Evolutionary conservation across 495 filamentous ascomycete genomes (phyloP), one percentile per base, ranked within the genome.

Genomic region (Podospora fimiseda): DNA sequence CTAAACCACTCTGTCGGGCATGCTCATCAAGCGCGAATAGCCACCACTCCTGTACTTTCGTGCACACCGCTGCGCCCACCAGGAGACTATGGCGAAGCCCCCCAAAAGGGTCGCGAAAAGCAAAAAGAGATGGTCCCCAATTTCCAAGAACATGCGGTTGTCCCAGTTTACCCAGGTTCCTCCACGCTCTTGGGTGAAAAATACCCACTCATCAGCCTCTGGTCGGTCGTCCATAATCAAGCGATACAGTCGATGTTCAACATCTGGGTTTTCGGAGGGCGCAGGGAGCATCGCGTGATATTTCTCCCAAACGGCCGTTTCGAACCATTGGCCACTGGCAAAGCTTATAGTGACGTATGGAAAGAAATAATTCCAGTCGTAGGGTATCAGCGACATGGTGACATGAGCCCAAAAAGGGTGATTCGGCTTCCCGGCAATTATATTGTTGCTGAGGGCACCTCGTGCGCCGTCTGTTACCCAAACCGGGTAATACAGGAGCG

Each of bases 271-370:
- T 1, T 43, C 48, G 21, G 30, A 43, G 16, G 44, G 46, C 14
- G 19, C 37, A 1, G 63, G 60, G 7, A 64, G 51, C 43, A 62
- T 30, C 1, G 30, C 7, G 57, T 69, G 63, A 56, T 89, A 90
- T 61, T 88, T 75, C 64, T 88, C 84, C 90, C 89, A 95, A 49
- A 95, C 80, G 24, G 91, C 83, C 38, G 83, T 88, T 51, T 90
- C 72, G 70, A 92, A 95, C 52, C 93, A 74, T 18, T 90, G 90
- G 9, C 90, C 90, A 9, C 88, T 93, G 15, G 81, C 80, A 58
- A 86, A 91, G 86, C 91, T 95, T 56, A 95, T 86, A 16, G 88
- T 92, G 54, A 93, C 85, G 66, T 93, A 95, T 0, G 90, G 88
- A 37, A 93, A 75, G 33, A 81, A 66, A 86, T 87, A 95, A 60